phyloP scores from a whole-genome alignment of 768 basidiomycete species.

The Lactarius deliciosus region DNA sequence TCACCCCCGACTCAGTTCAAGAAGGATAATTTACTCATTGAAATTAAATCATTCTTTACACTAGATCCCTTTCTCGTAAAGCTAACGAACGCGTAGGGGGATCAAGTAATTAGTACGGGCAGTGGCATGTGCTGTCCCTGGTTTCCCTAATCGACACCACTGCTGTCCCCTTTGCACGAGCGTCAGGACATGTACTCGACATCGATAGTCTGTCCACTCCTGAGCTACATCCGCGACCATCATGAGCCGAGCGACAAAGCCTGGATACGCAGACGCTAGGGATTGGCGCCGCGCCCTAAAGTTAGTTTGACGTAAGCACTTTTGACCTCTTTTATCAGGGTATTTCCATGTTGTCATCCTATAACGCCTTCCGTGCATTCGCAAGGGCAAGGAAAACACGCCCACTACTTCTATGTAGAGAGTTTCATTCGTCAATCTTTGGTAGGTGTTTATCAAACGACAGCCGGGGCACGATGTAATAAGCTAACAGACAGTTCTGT shows the following conservation, averaged over 20 bases:
- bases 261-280: conserved; percentile 48
- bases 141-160: conserved; percentile 81
- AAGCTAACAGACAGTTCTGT: neutral
- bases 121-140: neutral
- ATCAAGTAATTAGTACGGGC: conserved; percentile 56
- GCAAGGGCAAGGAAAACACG: no score
- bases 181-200: conserved; percentile 44
- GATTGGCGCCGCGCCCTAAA: conserved; percentile 38
- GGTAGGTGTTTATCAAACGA: no score
- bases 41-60: conserved; percentile 46
- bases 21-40: conserved; percentile 74
- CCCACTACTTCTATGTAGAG: no score
- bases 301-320: neutral
- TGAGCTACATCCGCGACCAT: conserved; percentile 33
- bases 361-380: no score
- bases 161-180: no score
- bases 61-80: neutral
- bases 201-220: conserved; percentile 54
- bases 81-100: conserved; percentile 45
- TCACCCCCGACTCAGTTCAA: conserved; percentile 53
- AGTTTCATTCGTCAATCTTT: no score
- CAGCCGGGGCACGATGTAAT: neutral
- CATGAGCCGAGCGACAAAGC: conserved; percentile 37
- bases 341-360: no score
- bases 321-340: no score